phyloP scores from a whole-genome alignment of 768 basidiomycete genomes.

The Hemileccinum rubropunctum region DNA sequence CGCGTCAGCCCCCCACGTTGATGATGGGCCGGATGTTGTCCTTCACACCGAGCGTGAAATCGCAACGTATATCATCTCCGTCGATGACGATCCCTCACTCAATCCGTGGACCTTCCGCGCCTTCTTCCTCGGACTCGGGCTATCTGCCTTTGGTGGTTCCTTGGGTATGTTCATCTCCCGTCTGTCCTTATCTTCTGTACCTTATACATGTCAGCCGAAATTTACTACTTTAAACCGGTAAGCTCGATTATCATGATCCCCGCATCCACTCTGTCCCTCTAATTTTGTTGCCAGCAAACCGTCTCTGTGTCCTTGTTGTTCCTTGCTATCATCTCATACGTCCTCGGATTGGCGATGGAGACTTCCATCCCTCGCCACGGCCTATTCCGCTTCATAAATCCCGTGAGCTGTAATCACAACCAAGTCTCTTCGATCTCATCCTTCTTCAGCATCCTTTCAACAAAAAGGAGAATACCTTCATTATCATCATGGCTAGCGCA shows the following conservation, averaged over 20 bases:
- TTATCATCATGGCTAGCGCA: constrained; percentile 56
- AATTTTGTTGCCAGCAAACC: constrained; percentile 40
- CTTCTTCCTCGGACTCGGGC: constrained; percentile 52
- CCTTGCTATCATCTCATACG: constrained; percentile 47
- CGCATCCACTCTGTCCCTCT: not conserved
- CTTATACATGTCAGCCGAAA: constrained; percentile 40
- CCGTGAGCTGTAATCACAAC: constrained; percentile 21
- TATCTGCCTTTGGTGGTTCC: constrained; percentile 50
- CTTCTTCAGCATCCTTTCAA: constrained; percentile 50
- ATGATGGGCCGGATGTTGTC: constrained; percentile 14
- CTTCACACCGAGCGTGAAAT: constrained; percentile 46
- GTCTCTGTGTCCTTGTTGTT: constrained; percentile 52
- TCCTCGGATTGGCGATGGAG: constrained; percentile 48
- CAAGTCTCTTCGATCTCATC: not conserved
- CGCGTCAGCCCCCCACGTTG: not conserved
- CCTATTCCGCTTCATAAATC: constrained; percentile 51
- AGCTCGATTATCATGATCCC: not conserved
- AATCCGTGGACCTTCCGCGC: constrained; percentile 40
- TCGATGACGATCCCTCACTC: constrained; percentile 32
- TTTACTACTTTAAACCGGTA: constrained; percentile 62
- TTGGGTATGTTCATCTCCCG: constrained; percentile 35
- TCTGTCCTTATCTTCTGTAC: not conserved
- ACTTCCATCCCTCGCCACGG: constrained; percentile 45
- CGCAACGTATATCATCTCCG: constrained; percentile 44
- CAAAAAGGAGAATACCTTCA: constrained; percentile 58